These are phyloP conservation scores for Pythium myriotylum DNA, from an alignment of 352 stramenopile species.

Conservation along the genomic window DNA sequence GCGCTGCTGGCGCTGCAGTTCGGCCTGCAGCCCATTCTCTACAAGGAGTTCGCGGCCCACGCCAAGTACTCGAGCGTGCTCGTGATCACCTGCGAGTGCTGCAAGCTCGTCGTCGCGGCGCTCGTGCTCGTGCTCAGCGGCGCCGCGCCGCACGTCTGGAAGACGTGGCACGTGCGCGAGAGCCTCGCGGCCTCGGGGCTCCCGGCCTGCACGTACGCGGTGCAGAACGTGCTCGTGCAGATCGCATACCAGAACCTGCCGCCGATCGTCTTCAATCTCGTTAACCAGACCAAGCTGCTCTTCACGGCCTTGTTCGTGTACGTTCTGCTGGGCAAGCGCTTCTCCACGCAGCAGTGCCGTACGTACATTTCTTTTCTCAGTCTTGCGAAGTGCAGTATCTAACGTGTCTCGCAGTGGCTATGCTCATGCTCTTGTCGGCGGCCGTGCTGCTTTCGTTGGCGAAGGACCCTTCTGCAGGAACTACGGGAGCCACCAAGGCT, in stretches of 20 bases:
- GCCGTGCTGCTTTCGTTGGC: slow-evolving; percentile 71
- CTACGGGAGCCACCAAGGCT: not conserved
- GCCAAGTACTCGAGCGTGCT: slow-evolving; percentile 63
- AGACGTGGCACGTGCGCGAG: slow-evolving; percentile 61
- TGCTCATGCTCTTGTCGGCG: slow-evolving; percentile 69
- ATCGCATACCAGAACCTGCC: slow-evolving; percentile 80
- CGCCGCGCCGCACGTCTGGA: slow-evolving; percentile 33
- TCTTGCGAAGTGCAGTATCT: not conserved
- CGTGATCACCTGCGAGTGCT: slow-evolving; percentile 75
- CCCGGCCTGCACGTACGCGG: slow-evolving; percentile 81
- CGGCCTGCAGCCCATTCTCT: slow-evolving; percentile 81
- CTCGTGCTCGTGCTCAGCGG: slow-evolving; percentile 48
- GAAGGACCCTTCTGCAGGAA: slow-evolving; percentile 35
- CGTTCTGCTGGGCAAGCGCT: slow-evolving; percentile 71
- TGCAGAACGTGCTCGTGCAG: slow-evolving; percentile 89
- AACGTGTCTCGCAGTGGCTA: slow-evolving; percentile 38
- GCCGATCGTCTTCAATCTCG: slow-evolving; percentile 85
- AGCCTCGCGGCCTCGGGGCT: slow-evolving; percentile 70
- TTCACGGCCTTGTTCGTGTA: slow-evolving; percentile 84
- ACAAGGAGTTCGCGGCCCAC: slow-evolving; percentile 70
- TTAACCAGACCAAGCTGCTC: slow-evolving; percentile 89
- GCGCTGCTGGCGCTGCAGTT: slow-evolving; percentile 79
- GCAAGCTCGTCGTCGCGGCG: slow-evolving; percentile 66
- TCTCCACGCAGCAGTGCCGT: slow-evolving; percentile 66
- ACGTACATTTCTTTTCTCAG: slow-evolving; percentile 5